phyloP scores from a whole-genome alignment of 129 eudicot genomes.

The Flaveria bidentis region DNA sequence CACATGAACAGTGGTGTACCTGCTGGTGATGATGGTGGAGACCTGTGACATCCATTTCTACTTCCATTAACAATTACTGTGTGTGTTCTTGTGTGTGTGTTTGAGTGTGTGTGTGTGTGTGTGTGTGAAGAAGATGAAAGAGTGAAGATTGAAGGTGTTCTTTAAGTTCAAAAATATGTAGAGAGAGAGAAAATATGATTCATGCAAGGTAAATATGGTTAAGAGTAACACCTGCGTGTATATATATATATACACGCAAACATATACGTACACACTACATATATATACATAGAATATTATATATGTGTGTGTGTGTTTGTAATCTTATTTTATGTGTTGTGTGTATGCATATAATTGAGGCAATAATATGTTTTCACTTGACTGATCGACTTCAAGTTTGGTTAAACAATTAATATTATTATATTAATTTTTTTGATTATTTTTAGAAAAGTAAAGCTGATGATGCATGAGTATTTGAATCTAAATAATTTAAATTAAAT shows the following conservation, averaged over 20 bases:
- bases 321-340: constrained; percentile 12
- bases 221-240: constrained; percentile 23
- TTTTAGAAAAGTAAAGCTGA: neutral
- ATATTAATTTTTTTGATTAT: neutral
- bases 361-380: constrained; percentile 7
- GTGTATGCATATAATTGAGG: neutral
- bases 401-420: neutral
- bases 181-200: constrained; percentile 4
- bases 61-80: constrained; percentile 28
- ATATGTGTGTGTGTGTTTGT: neutral
- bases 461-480: neutral
- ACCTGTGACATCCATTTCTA: constrained; percentile 55
- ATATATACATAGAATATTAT: neutral
- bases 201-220: constrained; percentile 41
- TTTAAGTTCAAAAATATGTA: constrained; percentile 13
- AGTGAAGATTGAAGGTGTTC: constrained; percentile 26
- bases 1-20: constrained; percentile 32
- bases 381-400: neutral
- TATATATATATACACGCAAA: constrained; percentile 34
- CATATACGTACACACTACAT: constrained; percentile 16
- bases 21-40: constrained; percentile 53
- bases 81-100: constrained; percentile 16
- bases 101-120: too few relatives aligned
- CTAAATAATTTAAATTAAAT: neutral
- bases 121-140: constrained; percentile 15